Evolutionary conservation across 2,329 filamentous ascomycete species (phyloP).

Genomic region (Aspergillus pseudoterreus): DNA sequence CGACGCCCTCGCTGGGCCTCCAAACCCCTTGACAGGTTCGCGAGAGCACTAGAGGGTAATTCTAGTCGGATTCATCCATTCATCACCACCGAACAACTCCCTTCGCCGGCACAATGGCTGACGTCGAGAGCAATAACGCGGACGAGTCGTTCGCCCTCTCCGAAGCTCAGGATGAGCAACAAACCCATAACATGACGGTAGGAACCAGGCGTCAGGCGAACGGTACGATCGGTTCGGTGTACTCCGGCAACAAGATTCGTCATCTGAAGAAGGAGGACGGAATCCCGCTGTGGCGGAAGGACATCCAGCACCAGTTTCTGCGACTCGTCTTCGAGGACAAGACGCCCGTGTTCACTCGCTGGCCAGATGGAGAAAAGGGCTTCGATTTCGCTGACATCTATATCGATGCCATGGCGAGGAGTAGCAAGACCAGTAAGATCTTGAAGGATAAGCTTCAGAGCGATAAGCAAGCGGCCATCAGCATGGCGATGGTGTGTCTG

Average conservation of each 20-base stretch:
- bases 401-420: slow-evolving; percentile 96
- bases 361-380: slow-evolving; percentile 75
- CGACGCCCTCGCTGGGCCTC: background rate
- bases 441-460: slow-evolving; percentile 93
- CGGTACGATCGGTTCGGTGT: slow-evolving; percentile 63
- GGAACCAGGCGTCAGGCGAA: slow-evolving; percentile 60
- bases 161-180: slow-evolving; percentile 35
- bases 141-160: slow-evolving; percentile 35
- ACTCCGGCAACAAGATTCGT: slow-evolving; percentile 64
- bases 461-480: slow-evolving; percentile 86
- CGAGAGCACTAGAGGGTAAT: background rate
- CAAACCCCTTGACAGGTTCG: too few relatives aligned
- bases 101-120: slow-evolving; percentile 26
- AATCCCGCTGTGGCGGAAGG: slow-evolving; percentile 63
- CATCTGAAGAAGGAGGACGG: slow-evolving; percentile 67
- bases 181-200: slow-evolving; percentile 39
- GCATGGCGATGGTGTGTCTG: slow-evolving; percentile 99
- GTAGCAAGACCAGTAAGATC: slow-evolving; percentile 98
- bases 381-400: slow-evolving; percentile 88
- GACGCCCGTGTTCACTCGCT: slow-evolving; percentile 77
- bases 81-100: background rate
- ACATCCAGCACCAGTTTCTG: slow-evolving; percentile 64
- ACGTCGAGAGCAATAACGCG: slow-evolving; percentile 29
- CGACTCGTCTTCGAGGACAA: slow-evolving; percentile 61
- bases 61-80: background rate